Base-by-base conservation (phyloP, 108 stramenopile species). In the Cyclotella atomus region DNA sequence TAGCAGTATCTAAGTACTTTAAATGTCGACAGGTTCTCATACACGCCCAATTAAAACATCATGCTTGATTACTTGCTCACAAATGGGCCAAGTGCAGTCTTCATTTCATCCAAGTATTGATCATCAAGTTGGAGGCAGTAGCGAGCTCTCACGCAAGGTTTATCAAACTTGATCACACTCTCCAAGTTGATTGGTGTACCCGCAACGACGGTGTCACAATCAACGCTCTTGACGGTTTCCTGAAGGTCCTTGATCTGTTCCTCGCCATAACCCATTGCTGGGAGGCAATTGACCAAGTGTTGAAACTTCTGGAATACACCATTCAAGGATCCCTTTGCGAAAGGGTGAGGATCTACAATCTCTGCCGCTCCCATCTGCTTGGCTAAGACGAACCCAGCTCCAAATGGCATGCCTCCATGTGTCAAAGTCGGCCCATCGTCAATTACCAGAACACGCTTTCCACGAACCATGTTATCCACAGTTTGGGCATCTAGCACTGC, bases 231-330 rank as follows among this genome's bases (percentile, higher is more conserved):
- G 1, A 85, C 72, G 47, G 81, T 85, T 21, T 63, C 81, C 34
- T 79, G 61, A 0, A 85, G 41, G 36, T 85, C 84, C 20, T 60
- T 35, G 28, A 85, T 69, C 56, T 85, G 84, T 17, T 65, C 49
- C 38, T 76, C 73, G 55, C 73, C 81, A 66, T 85, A 85, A 17
- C 84, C 84, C 84, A 85, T 85, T 16, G 84, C 84, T n/a, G 84
- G 84, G 27, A 85, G 56, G 17, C 73, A 67, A 10, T 57, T 46
- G n/a, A 79, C 68, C 33, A 85, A 66, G 47, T 85, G 84, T 23
- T 60, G 45, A 49, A 83, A 85, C 65, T 82, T 85, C 7, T 76
- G 25, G 35, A 85, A 81, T 7, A 77, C 70, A 29, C 65, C 77
- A 21, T 59, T 65, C 30, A 85, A 50, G 15, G 75, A 72, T 3